Evolutionary conservation across 192 early-diverging fungal genomes (phyloP).

Genomic region (Coemansia sp.): DNA sequence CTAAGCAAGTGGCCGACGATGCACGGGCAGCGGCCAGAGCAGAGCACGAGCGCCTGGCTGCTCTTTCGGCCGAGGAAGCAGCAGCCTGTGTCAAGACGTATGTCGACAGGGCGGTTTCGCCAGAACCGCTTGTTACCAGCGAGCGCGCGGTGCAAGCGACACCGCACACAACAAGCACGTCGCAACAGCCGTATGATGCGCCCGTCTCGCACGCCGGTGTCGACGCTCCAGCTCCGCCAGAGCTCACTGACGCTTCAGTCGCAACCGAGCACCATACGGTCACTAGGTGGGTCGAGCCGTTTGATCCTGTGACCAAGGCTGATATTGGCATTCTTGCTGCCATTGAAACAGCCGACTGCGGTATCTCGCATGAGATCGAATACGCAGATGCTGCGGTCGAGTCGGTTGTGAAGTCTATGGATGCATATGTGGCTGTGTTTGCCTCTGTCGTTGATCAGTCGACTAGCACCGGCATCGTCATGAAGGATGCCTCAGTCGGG

Average conservation of each 20-base stretch:
- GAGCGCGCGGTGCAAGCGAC: conserved; percentile 37
- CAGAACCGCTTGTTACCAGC: conserved; percentile 10
- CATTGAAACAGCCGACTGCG: conserved; percentile 2
- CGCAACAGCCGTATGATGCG: conserved; percentile 17
- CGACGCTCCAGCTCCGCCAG: conserved; percentile 20
- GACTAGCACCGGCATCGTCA: conserved; percentile 5
- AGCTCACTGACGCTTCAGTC: conserved; percentile 11
- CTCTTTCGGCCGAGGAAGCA: conserved; percentile 26
- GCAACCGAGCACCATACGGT: conserved; percentile 16
- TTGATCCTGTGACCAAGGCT: conserved; percentile 30
- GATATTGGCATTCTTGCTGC: conserved; percentile 10
- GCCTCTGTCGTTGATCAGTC: not conserved
- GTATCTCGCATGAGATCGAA: conserved; percentile 18
- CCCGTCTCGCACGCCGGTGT: conserved; percentile 20
- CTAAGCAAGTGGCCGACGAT: conserved; percentile 23
- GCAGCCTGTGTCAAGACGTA: conserved; percentile 23
- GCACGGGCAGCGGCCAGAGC: conserved; percentile 27
- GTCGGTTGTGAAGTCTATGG: conserved; percentile 4
- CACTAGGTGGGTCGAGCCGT: conserved; percentile 38
- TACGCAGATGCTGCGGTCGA: conserved; percentile 17
- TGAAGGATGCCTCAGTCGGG: not conserved
- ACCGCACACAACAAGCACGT: conserved; percentile 17
- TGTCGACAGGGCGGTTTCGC: conserved; percentile 27
- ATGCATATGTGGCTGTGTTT: conserved; percentile 13
- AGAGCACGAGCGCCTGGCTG: conserved; percentile 27